These are phyloP conservation scores for Cruciata laevipes DNA, from an alignment of 257 asterid species.

Conservation along the genomic window DNA sequence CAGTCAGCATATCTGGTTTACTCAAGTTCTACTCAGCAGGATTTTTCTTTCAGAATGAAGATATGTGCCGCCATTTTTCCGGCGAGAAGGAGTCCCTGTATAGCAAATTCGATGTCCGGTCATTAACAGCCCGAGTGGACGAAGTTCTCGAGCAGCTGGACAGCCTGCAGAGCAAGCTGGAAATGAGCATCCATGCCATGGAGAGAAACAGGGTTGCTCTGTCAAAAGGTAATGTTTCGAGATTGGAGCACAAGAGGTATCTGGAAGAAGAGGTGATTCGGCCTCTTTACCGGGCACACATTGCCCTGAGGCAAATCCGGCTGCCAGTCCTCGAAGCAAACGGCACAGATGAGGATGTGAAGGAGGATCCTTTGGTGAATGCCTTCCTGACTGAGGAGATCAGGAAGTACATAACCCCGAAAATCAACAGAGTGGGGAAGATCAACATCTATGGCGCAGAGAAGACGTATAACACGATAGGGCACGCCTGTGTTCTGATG, in stretches of 20 bases:
- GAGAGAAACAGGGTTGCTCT: constrained; percentile 30
- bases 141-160: constrained; percentile 66
- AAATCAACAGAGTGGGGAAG: constrained; percentile 51
- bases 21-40: constrained; percentile 60
- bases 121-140: constrained; percentile 43
- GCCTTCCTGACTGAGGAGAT: constrained; percentile 72
- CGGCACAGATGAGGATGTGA: constrained; percentile 26
- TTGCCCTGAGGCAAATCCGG: constrained; percentile 72
- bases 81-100: constrained; percentile 22
- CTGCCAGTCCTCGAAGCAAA: constrained; percentile 39
- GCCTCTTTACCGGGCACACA: constrained; percentile 77
- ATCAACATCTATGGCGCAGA: constrained; percentile 58
- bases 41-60: constrained; percentile 58
- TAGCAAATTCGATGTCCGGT: constrained; percentile 31
- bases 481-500: constrained; percentile 68
- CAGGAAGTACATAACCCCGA: constrained; percentile 79
- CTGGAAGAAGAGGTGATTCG: constrained; percentile 65
- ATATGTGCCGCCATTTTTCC: constrained; percentile 57
- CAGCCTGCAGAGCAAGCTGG: constrained; percentile 57
- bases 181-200: constrained; percentile 49
- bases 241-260: constrained; percentile 48
- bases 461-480: constrained; percentile 60
- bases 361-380: constrained; percentile 69
- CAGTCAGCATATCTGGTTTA: constrained; percentile 63
- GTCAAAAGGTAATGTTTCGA: constrained; percentile 34